phyloP scores from a whole-genome alignment of 2,329 filamentous ascomycete species.

The Alternaria arborescens region DNA sequence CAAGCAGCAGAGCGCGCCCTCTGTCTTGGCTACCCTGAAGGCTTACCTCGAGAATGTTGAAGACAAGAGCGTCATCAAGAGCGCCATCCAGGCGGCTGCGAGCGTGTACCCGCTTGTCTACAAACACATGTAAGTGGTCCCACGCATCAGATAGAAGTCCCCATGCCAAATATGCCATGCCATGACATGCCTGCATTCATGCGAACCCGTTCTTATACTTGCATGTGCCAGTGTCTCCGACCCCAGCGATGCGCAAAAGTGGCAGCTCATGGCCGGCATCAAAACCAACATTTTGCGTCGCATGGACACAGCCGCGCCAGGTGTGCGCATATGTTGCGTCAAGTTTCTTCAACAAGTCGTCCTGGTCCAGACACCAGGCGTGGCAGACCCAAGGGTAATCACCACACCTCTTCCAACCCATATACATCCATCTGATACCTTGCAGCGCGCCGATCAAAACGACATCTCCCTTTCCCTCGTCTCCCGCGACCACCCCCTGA shows the following conservation, averaged over 20 bases:
- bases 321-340: constrained; percentile 91
- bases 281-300: constrained; percentile 87
- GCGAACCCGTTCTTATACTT: constrained; percentile 46
- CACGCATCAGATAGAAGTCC: constrained; percentile 34
- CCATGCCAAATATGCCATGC: constrained; percentile 25
- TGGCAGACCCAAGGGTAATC: constrained; percentile 83
- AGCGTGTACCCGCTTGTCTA: constrained; percentile 94
- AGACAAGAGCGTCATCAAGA: constrained; percentile 83
- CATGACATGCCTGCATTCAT: constrained; percentile 24
- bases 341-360: constrained; percentile 97
- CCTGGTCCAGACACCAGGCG: constrained; percentile 86
- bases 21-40: constrained; percentile 77
- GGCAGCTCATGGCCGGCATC: constrained; percentile 88
- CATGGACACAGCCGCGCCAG: constrained; percentile 81
- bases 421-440: constrained; percentile 31
- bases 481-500: constrained; percentile 79
- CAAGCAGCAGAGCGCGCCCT: constrained; percentile 81
- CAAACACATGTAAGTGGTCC: constrained; percentile 85
- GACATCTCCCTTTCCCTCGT: constrained; percentile 90
- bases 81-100: constrained; percentile 84
- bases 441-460: constrained; percentile 74
- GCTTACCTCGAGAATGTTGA: constrained; percentile 64
- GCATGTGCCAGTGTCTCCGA: constrained; percentile 76
- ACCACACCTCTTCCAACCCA: constrained; percentile 13
- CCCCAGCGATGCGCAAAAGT: constrained; percentile 79